Base-by-base conservation (phyloP, 2,329 filamentous ascomycete species). In the Pestalotiopsis sp. region DNA sequence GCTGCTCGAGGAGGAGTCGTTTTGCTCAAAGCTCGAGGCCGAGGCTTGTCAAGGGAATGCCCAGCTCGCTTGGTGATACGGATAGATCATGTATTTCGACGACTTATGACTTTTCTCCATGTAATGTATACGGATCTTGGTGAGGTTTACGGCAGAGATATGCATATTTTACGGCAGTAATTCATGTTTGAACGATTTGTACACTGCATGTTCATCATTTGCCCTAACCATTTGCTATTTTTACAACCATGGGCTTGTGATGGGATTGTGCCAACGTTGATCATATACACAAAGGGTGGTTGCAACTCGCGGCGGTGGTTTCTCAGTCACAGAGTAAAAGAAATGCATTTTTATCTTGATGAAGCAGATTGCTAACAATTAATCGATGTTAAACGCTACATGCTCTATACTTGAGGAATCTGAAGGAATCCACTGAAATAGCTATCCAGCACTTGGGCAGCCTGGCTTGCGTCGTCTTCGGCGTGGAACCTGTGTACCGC, bases 391-490 rank as follows among this genome's bases (percentile, higher is more conserved):
- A 23, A n/a, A n/a, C 17, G 6, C n/a, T 66, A 36, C 11, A 56
- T 7, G 57, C 67, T 36, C 57, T 59, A 59, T 59, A 12, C 57
- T 14, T 6, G 17, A 2, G 85, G 86, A 45, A 87, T 75, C 75
- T 87, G 81, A 77, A 89, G 79, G 75, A 89, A 89, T 31, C 85
- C 83, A 58, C 81, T 80, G 72, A 87, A 89, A 73, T 89, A 89
- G 17, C 78, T 76, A 72, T 88, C 86, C 27, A 89, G 78, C 86
- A 86, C 89, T 69, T 78, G 80, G 36, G 86, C 87, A 9, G 87
- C 87, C 61, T 84, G 81, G 57, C 83, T 77, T 57, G 86, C 87
- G 5, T 85, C 79, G 57, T 84, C 69, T n/a, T 71, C 69, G 45
- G 72, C 68, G 39, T 72, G 65, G 72, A 73, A 77, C 31, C 70